Base-by-base conservation (phyloP, 345 rosid species). In the Arabis hirsuta region DNA sequence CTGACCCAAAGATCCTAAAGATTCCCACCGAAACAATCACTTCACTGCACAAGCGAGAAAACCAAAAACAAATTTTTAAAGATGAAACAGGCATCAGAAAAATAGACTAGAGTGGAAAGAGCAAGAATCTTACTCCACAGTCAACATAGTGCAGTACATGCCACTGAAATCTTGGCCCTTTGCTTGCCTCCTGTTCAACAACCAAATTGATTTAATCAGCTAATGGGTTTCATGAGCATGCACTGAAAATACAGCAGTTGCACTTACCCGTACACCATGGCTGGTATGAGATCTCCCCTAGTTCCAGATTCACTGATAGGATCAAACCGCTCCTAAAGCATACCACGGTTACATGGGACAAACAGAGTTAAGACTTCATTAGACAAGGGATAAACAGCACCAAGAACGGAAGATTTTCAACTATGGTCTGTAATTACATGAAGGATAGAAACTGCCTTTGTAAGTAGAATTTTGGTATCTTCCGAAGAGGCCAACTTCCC, bases 211-310 rank as follows among this genome's bases (percentile, higher is more conserved):
- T 31, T 72, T 36, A 62, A 36, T 48, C n/a, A 54, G 70, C 26
- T 34, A 32, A 14, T 13, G 3, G 24, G 56, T 43, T 43, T 52
- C 45, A 19, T 27, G n/a, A 66, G 32, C 50, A 43, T 7, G 12
- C n/a, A 62, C 36, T 53, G 46, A 69, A 67, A 10, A 11, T 9
- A 31, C 24, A 56, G 20, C 1, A 12, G 14, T 51, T 62, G 41
- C 65, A 57, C 90, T 89, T 81, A 91, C 96, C 97, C 97, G 12
- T 82, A 81, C 71, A 89, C 91, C 90, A 94, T 89, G 16, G 88
- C 77, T 12, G 99, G 96, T 46, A 94, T 89, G 20, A 94, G 88
- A 77, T 94, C 98, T 57, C 80, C 83, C 71, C 81, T 81, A 54
- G 69, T 66, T 55, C 84, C 86, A 67, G 81, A 67, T 55, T 86